Evolutionary conservation across 2,329 filamentous ascomycete species (phyloP).

Genomic region (Penicillium hordei): DNA sequence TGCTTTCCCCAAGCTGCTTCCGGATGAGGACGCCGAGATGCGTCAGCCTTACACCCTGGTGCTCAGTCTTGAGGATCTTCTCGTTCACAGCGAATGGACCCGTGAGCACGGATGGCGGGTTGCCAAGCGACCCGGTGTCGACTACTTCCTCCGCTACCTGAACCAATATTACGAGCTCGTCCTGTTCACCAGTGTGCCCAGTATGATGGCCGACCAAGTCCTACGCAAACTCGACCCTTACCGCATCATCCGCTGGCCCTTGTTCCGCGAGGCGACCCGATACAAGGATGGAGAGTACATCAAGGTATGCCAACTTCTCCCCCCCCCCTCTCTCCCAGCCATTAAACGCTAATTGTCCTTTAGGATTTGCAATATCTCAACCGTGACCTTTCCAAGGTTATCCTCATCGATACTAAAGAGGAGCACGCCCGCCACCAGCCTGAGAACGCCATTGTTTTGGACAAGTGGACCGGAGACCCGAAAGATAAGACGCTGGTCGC

Average conservation of each 20-base stretch:
- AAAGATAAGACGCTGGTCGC: conserved; percentile 83
- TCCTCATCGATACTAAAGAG: conserved; percentile 85
- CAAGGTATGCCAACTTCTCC: conserved; percentile 62
- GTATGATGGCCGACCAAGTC: conserved; percentile 79
- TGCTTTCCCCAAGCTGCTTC: conserved; percentile 88
- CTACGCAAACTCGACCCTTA: conserved; percentile 93
- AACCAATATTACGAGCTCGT: conserved; percentile 98
- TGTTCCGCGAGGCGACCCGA: conserved; percentile 94
- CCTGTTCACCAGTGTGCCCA: conserved; percentile 87
- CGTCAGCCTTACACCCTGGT: conserved; percentile 90
- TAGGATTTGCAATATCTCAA: conserved; percentile 97
- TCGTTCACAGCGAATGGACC: conserved; percentile 93
- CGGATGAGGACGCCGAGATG: conserved; percentile 68
- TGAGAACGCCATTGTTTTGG: conserved; percentile 91
- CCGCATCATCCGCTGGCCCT: conserved; percentile 89
- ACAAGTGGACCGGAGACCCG: conserved; percentile 82
- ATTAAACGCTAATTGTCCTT: conserved; percentile 11
- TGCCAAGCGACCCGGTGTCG: conserved; percentile 89
- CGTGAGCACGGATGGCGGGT: conserved; percentile 93
- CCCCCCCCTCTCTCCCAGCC: neutral
- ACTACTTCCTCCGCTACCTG: conserved; percentile 96
- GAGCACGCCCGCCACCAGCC: conserved; percentile 83
- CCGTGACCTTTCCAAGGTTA: conserved; percentile 90
- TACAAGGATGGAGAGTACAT: conserved; percentile 95
- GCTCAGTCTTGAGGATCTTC: conserved; percentile 86